Evolutionary conservation across 495 filamentous ascomycete genomes (phyloP).

Genomic region (Neurospora cerealis): DNA sequence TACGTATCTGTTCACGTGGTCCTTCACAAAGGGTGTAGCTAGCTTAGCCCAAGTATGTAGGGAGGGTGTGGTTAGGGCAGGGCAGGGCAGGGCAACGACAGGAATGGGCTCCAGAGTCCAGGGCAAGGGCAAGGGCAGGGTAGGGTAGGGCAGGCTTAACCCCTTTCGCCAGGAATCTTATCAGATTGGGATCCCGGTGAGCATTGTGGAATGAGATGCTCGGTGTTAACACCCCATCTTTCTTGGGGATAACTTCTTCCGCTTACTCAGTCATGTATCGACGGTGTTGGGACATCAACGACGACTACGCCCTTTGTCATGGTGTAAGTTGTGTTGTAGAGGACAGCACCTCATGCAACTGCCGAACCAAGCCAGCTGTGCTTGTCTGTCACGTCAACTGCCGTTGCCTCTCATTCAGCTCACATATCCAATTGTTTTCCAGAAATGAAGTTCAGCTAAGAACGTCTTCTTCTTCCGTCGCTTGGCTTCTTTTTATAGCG

Average conservation of each 20-base stretch:
- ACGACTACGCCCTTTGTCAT: background rate
- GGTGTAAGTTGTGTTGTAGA: background rate
- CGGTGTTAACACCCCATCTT: background rate
- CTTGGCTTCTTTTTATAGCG: background rate
- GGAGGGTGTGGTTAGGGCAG: background rate
- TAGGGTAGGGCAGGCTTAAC: background rate
- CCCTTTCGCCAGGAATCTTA: background rate
- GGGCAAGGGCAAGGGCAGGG: background rate
- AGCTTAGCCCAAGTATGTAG: background rate
- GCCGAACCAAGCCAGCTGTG: background rate
- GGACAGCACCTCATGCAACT: background rate
- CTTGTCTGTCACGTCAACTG: background rate
- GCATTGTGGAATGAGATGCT: background rate
- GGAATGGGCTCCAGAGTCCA: background rate
- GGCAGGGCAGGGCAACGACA: background rate
- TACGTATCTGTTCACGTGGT: background rate
- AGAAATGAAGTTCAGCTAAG: background rate
- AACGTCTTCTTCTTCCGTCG: background rate
- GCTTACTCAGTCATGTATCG: background rate
- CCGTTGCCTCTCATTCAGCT: background rate
- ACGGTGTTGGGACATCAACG: background rate
- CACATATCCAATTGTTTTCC: background rate
- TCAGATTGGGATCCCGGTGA: background rate
- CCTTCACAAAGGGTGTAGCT: background rate
- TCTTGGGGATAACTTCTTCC: background rate